A percentile compares a stretch with the other conserved stretches of the same genome.
These are phyloP conservation scores for Balamuthia mandrillaris DNA, from an alignment of 208 protist genomes.

Conservation along the genomic window DNA sequence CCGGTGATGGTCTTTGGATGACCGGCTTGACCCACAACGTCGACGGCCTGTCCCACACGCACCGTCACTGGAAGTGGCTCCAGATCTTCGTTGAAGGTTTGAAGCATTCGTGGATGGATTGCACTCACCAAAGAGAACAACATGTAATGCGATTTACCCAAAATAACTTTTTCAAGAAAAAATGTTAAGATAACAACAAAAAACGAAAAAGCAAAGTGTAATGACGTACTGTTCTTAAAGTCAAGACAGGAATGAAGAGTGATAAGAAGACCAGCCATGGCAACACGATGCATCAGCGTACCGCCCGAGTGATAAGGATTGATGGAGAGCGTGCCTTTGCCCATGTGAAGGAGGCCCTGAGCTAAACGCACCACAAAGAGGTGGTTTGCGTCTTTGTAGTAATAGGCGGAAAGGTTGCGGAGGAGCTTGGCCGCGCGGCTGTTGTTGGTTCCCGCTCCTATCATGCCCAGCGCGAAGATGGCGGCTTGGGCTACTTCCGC, in stretches of 20 bases:
- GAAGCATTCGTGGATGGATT: conserved; percentile 94
- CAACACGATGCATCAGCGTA: conserved; percentile 76
- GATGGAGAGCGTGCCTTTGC: conserved; percentile 97
- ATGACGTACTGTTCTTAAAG: conserved; percentile 71
- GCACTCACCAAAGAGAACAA: conserved; percentile 86
- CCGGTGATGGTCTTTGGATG: conserved; percentile 98
- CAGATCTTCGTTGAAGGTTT: conserved; percentile 92
- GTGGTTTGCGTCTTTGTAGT: conserved; percentile 85
- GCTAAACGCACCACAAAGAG: conserved; percentile 80
- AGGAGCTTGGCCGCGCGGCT: conserved; percentile 90
- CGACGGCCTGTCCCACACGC: conserved; percentile 77
- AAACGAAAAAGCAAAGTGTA: background rate
- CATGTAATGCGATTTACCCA: conserved; percentile 94
- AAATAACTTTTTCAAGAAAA: conserved; percentile 67
- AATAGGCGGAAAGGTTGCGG: conserved; percentile 91
- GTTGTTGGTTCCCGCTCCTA: conserved; percentile 93
- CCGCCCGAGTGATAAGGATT: conserved; percentile 90
- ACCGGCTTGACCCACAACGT: conserved; percentile 89
- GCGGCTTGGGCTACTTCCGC: conserved; percentile 87
- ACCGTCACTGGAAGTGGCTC: conserved; percentile 88
- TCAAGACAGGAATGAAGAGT: conserved; percentile 89
- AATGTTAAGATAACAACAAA: background rate
- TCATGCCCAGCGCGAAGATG: conserved; percentile 94
- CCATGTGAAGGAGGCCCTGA: conserved; percentile 93
- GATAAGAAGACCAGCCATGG: conserved; percentile 86